These are phyloP conservation scores for Lodderomyces metapsilosis DNA, from an alignment of 1,139 yeast genomes.

Conservation along the genomic window DNA sequence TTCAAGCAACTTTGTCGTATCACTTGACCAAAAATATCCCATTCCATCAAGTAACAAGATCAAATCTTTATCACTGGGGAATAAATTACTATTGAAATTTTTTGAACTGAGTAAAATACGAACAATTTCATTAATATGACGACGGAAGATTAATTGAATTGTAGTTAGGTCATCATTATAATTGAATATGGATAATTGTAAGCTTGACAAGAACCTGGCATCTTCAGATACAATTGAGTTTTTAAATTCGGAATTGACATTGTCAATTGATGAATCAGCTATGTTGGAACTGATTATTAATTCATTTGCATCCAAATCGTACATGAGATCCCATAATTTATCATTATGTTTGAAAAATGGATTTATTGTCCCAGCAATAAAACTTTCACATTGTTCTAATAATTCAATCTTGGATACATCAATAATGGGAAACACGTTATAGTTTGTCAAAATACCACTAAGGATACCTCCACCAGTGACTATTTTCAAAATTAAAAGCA, in stretches of 20 bases:
- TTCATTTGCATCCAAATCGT: conserved; percentile 55
- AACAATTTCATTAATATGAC: conserved; percentile 48
- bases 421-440: conserved; percentile 58
- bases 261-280: conserved; percentile 4
- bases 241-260: conserved; percentile 12
- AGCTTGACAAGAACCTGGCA: conserved; percentile 45
- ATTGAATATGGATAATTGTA: conserved; percentile 43
- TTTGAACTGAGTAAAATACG: conserved; percentile 42
- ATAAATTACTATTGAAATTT: conserved; percentile 28
- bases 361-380: conserved; percentile 65
- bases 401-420: conserved; percentile 62
- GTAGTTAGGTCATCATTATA: conserved; percentile 52
- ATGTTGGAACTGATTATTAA: conserved; percentile 31
- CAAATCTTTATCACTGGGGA: conserved; percentile 18
- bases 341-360: conserved; percentile 63
- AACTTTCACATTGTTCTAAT: conserved; percentile 52
- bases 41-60: conserved; percentile 42
- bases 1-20: conserved; percentile 40
- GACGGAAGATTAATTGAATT: conserved; percentile 44
- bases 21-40: conserved; percentile 47
- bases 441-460: conserved; percentile 46
- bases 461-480: conserved; percentile 61
- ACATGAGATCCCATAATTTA: conserved; percentile 56
- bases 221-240: conserved; percentile 47
- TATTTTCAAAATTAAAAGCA: conserved; percentile 52